Conservation (phyloP, 1,139 yeast species). For the Hansenula sp. region DNA sequence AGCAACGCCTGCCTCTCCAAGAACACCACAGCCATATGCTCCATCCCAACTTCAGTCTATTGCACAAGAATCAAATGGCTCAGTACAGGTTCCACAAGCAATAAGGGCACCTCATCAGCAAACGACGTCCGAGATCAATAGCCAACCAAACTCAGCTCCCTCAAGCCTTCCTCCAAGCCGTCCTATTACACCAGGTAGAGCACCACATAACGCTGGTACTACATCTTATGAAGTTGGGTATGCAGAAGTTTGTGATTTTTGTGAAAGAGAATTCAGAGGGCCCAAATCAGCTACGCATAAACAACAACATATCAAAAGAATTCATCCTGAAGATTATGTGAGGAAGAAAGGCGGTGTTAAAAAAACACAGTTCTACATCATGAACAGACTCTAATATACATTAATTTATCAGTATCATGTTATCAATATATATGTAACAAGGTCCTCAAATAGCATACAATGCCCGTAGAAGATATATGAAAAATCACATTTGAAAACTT, state of each 20-base stretch:
- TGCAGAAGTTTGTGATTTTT: constrained; percentile 27
- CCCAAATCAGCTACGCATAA: constrained; percentile 43
- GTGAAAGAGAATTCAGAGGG: constrained; percentile 39
- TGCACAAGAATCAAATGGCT: not conserved
- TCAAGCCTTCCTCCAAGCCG: not conserved
- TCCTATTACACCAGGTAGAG: not conserved
- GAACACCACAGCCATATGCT: not conserved
- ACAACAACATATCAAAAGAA: constrained; percentile 41
- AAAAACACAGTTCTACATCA: not conserved
- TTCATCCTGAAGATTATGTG: constrained; percentile 39
- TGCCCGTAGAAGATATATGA: no score
- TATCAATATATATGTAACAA: not conserved
- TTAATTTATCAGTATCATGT: not conserved
- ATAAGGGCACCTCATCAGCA: not conserved
- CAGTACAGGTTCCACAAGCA: no score
- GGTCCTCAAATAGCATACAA: no score
- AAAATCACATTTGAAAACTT: not conserved
- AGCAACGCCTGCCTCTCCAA: not conserved
- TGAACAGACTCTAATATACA: not conserved
- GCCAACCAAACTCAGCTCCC: not conserved
- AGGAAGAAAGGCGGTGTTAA: constrained; percentile 35
- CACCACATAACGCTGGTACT: constrained; percentile 5
- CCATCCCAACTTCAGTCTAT: not conserved
- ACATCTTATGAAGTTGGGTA: constrained; percentile 2
- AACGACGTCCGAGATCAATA: no score